Percentiles rank a stretch among this genome's conserved stretches.
phyloP scores from a whole-genome alignment of 2,329 filamentous ascomycete genomes.

The Fusarium sterilihyphosum region DNA sequence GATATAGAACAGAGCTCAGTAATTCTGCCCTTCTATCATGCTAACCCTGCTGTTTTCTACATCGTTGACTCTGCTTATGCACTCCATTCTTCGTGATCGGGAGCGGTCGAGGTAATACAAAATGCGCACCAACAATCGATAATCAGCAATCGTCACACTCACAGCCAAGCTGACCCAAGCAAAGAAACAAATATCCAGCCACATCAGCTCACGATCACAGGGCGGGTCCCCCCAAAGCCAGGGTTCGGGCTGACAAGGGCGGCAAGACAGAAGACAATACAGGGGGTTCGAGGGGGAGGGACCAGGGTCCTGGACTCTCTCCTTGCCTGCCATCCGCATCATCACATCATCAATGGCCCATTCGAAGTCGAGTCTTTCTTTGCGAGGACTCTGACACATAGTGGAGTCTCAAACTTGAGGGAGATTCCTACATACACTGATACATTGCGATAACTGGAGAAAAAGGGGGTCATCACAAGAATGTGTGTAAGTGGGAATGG shows the following conservation, averaged over 20 bases:
- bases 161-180: constrained; percentile 11
- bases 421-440: neutral
- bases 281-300: constrained; percentile 15
- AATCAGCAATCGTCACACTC: constrained; percentile 15
- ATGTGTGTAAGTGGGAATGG: constrained; percentile 16
- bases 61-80: neutral
- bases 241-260: constrained; percentile 33
- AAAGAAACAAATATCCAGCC: constrained; percentile 31
- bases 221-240: constrained; percentile 24
- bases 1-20: neutral
- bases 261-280: constrained; percentile 24
- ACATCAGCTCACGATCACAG: constrained; percentile 29
- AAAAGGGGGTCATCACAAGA: constrained; percentile 18
- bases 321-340: constrained; percentile 7
- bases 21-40: neutral
- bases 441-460: neutral
- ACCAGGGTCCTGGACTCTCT: constrained; percentile 24
- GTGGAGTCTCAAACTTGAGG: constrained; percentile 7
- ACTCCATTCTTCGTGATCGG: neutral
- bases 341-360: constrained; percentile 5
- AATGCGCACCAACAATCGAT: constrained; percentile 14
- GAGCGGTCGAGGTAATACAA: neutral
- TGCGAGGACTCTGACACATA: constrained; percentile 13
- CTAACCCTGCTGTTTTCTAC: neutral
- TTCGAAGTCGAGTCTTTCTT: constrained; percentile 3